Base-by-base conservation (phyloP, 805 yeast genomes). In the Lipomyces mesembrius region DNA sequence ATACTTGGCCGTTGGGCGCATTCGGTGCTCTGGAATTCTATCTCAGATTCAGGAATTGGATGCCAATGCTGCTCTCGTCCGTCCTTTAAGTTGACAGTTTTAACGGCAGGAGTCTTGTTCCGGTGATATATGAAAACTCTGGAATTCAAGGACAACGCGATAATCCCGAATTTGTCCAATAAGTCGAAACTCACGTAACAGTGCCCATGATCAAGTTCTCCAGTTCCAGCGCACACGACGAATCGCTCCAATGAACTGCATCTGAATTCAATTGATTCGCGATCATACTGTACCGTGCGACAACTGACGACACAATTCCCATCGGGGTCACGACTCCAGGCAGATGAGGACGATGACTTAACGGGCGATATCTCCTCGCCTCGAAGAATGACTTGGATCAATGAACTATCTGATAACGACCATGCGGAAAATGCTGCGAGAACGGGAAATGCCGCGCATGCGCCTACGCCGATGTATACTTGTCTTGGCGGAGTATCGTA, bases 371-470 rank as follows among this genome's bases (percentile, higher is more conserved):
- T 11, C 25, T 34, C 54, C 43, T 67, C 66, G 29, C 71, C 39
- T 35, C 71, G 69, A 12, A 60, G 39, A 20, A 68, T 20, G 14
- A 68, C 66, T 32, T 68, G 70, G 20, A 68, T 32, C 14, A 65
- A 46, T 5, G 58, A 34, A 39, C 60, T 51, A 34, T 55, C 52
- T 8, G 57, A 9, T 49, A 68, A 49, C 4, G 70, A 60, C 71
- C 71, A 68, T 3, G 64, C 64, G 2, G 70, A 59, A 35, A 46
- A 56, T 14, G 60, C 62, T 20, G 51, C 32, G 34, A 64, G 35
- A 12, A 67, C 32, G 6, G 62, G 64, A 2, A 63, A 12, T 17
- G 34, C 43, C n/a, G 62, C 55, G 20, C 17, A n/a, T 22, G 39
- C 63, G n/a, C 29, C 57, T 11, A 52, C 9, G 7, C 37, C 53